Conservation (phyloP, 2,329 filamentous ascomycete species). For the Phoma sp. region DNA sequence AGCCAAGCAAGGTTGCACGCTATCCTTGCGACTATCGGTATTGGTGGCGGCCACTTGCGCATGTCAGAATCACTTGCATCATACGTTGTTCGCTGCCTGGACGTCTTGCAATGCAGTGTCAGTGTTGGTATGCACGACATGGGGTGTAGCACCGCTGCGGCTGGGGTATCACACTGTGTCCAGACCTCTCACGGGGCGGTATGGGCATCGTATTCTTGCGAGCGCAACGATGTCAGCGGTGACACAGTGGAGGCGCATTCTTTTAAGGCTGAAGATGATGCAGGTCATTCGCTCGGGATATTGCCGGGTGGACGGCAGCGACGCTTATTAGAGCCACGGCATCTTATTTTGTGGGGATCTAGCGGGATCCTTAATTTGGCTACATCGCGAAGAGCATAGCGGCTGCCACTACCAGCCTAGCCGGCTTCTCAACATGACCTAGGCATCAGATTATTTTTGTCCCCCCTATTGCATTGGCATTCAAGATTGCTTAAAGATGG, state of each 20-base stretch:
- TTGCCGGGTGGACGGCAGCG: too few relatives aligned
- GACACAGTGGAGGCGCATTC: neutral
- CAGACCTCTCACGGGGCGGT: neutral
- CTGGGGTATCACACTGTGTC: neutral
- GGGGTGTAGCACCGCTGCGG: neutral
- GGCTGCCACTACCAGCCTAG: conserved; percentile 5
- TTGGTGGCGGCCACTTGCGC: conserved; percentile 2
- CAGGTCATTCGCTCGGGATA: neutral
- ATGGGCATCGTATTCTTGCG: neutral
- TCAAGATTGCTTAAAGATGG: conserved; percentile 3
- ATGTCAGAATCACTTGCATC: neutral
- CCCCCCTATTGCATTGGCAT: conserved; percentile 10
- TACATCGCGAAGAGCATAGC: conserved; percentile 11
- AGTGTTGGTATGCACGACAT: neutral
- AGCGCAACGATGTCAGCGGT: neutral
- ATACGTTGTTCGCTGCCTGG: neutral
- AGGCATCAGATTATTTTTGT: neutral
- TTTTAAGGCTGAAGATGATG: conserved; percentile 6
- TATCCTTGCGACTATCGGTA: conserved; percentile 1
- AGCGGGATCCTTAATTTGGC: conserved; percentile 6
- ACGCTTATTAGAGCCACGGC: neutral
- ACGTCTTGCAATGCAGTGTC: neutral
- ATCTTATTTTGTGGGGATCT: conserved; percentile 9
- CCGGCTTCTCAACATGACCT: neutral
- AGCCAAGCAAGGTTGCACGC: neutral